Percentiles rank a stretch among this genome's conserved stretches.
Evolutionary conservation across 805 yeast species (phyloP).

Genomic region (Candida insectorum): DNA sequence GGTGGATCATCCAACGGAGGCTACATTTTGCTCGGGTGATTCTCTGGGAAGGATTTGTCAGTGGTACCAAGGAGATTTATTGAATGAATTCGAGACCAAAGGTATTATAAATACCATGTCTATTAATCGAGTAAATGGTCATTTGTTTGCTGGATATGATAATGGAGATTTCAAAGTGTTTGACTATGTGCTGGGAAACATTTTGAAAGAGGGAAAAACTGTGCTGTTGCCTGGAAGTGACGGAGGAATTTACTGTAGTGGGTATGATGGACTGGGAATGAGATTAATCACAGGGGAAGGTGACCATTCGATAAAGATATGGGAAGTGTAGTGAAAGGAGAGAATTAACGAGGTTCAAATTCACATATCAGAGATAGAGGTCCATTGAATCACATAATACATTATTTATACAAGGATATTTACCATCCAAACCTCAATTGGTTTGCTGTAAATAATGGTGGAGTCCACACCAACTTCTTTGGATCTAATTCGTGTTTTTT

Average conservation of each 20-base stretch:
- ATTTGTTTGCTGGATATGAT: constrained; percentile 79
- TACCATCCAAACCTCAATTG: constrained; percentile 96
- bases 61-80: constrained; percentile 73
- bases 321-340: constrained; percentile 41
- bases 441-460: constrained; percentile 94
- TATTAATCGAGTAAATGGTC: constrained; percentile 56
- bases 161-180: constrained; percentile 74
- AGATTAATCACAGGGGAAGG: constrained; percentile 83
- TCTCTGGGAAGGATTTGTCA: constrained; percentile 72
- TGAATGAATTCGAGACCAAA: constrained; percentile 52
- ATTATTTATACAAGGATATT: no score
- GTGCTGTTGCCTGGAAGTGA: constrained; percentile 65
- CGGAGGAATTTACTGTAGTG: constrained; percentile 65
- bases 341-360: no score
- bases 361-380: no score
- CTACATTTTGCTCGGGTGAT: constrained; percentile 76
- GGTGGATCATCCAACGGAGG: constrained; percentile 62
- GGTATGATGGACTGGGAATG: constrained; percentile 77
- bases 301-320: constrained; percentile 81
- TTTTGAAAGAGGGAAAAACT: constrained; percentile 53
- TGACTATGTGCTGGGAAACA: constrained; percentile 71
- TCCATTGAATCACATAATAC: no score
- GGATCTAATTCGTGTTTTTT: constrained; percentile 77
- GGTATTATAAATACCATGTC: constrained; percentile 66
- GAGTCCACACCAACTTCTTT: constrained; percentile 76